Evolutionary conservation across 139 green algal genomes (phyloP).

Genomic region (Micractinium conductrix): DNA sequence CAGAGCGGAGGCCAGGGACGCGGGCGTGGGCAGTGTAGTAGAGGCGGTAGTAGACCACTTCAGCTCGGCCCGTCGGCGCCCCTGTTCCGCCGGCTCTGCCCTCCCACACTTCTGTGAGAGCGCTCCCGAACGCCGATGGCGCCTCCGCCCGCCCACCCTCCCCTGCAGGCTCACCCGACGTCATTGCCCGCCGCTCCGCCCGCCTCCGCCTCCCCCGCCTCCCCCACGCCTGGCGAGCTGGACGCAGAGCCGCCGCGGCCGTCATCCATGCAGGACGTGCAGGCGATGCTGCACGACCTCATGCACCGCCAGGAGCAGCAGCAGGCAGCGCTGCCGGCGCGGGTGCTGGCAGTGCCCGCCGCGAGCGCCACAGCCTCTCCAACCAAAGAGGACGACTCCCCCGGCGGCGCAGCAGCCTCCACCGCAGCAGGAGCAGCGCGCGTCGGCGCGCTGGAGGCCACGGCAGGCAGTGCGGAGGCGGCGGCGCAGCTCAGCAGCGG

Average conservation of each 20-base stretch:
- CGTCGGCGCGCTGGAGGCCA: background rate
- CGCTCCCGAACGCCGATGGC: no score
- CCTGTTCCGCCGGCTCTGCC: no score
- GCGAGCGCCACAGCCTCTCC: background rate
- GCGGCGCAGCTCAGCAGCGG: background rate
- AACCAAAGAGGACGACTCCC: background rate
- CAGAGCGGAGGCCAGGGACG: no score
- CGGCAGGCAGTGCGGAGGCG: background rate
- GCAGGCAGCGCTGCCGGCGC: background rate
- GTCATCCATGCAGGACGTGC: slow-evolving; percentile 32
- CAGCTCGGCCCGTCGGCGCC: no score
- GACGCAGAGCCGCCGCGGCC: background rate
- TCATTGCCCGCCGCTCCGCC: no score
- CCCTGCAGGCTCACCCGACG: no score
- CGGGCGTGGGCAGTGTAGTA: no score
- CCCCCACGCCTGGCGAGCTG: no score
- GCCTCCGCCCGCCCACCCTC: no score
- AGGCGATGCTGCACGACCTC: slow-evolving; percentile 21
- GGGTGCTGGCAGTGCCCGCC: background rate
- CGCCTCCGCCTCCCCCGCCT: no score
- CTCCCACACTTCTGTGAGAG: no score
- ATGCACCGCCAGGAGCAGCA: slow-evolving; percentile 31
- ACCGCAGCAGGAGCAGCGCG: background rate
- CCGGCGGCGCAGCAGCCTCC: background rate
- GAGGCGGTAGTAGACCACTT: no score